Evolutionary conservation across 1,139 yeast genomes (phyloP), one percentile per base, ranked within the genome.

Genomic region (Magnusiomyces tetraspermus): DNA sequence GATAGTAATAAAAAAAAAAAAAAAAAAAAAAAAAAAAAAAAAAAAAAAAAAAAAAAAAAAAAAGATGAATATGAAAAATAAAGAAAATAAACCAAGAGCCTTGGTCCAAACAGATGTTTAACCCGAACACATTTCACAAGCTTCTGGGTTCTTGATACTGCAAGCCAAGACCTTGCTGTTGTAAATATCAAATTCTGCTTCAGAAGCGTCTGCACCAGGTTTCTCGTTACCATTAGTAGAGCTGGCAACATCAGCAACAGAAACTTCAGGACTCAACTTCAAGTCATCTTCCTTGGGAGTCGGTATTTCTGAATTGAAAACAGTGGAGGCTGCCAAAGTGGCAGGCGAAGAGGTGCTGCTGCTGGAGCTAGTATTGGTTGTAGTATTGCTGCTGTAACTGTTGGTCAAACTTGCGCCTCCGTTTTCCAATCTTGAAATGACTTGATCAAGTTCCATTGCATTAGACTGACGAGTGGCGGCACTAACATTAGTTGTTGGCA

Each of bases 111-210:
- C 26, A 50, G 17, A 33, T 15, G 31, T 3, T 72, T 75, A 92
- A 75, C 97, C 97, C 58, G 97, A 90, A 76, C 98, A 92, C 98
- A 92, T 92, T 67, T 92, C 92, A 74, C 98, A 92, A 48, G 97
- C 81, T 72, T 87, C 97, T 56, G 97, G 97, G 74, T 92, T 92
- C 69, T 85, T 82, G 69, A 92, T 89, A 53, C 97, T 95, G 76
- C 98, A 92, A 44, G 97, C 96, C 72, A 92, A 80, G 45, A 85
- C 97, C 73, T 89, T 83, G 36, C 95, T 85, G 70, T 92, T 88
- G 78, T 76, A 92, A 64, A 92, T 92, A 67, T 92, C 96, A 57
- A 63, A 62, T 52, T 69, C 74, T 3, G 40, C 31, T 36, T 55
- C 57, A 45, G 59, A 59, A 23, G 53, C 63, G 24, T 60, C 58